Base-by-base conservation (phyloP, 1,284 basidiomycete species). In the Cryptococcus sp. region DNA sequence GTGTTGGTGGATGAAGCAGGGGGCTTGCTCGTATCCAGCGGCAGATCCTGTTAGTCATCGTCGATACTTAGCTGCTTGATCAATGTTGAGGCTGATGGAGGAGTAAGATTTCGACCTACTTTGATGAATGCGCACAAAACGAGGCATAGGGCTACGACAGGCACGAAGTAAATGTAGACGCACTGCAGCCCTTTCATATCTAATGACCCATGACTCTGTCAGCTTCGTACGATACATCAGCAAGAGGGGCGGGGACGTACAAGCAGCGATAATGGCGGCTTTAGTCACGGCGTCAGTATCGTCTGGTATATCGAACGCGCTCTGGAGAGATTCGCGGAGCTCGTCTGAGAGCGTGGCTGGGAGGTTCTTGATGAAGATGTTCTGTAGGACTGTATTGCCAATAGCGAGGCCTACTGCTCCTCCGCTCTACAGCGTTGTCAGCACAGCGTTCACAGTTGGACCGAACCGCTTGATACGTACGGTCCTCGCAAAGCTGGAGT, bases 81-180 rank as follows among this genome's bases (percentile, higher is more conserved):
- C n/a, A n/a, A n/a, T n/a, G n/a, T n/a, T n/a, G n/a, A n/a, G n/a
- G 30, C 30, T 35, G 2, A 35, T 35, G 30, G 10, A 35, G 8
- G 8, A 35, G 7, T 35, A 2, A 10, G 35, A 20, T 13, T 22
- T 13, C 35, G 35, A 10, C 54, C 27, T 7, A 62, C 65, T 58
- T 64, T 64, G 60, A 66, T 57, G 40, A 66, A 64, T 2, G 50
- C 30, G 46, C 62, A 66, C 52, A 66, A 53, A 20, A 61, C 15
- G 10, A 64, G 40, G 35, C 62, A 63, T 10, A 66, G 17, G 20
- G 41, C 60, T 3, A 66, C 65, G 1, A 64, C 59, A 3, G 65
- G 65, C 1, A 66, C 58, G 27, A 66, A 67, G 49, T 63, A 58
- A 49, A 70, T 66, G 41, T 65, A 70, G 15, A 68, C 66, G 27